Base-by-base conservation (phyloP, 371 early-diverging fungal species). In the Mortierella sp. region DNA sequence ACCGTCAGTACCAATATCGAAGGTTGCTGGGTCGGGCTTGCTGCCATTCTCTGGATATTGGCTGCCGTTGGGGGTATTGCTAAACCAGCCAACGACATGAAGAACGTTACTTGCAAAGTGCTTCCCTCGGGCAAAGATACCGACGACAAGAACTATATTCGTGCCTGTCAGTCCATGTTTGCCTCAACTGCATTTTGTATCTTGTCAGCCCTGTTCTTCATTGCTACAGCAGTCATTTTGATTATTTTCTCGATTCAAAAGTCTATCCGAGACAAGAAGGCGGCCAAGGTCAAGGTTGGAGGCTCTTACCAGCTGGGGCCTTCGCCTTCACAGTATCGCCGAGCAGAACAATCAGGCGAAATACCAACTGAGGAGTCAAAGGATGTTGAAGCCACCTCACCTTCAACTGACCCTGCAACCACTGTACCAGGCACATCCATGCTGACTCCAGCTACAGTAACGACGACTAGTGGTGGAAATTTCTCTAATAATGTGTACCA, bases 121-220 rank as follows among this genome's bases (percentile, higher is more conserved):
- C 70, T 74, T 10, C 80, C 75, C 28, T 51, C 64, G 0, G 75
- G 75, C 34, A 64, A 64, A 32, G 53, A 49, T 35, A 74, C 74
- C 1, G 68, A 74, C 56, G 80, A 74, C 45, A 63, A 65, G 60
- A 74, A 79, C 62, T 79, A 54, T 57, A 73, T 66, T 4, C 74
- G 80, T 19, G 80, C 80, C 37, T 79, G 75, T 32, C 75, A 74
- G 40, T 70, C 76, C 45, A 75, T 75, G 76, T 75, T 75, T 62
- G 76, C 76, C 26, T 75, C 76, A 3, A 75, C 76, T 6, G 76
- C 76, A 12, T 75, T 75, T 17, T 75, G 76, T 53, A 65, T 75
- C 19, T 32, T 70, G 26, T 65, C 76, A n/a, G 76, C 76, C 22
- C 31, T 75, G 29, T 61, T 75, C 45, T 75, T 70, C 55, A 68